Evolutionary conservation across 768 basidiomycete species (phyloP), one percentile per base, ranked within the genome.

Genomic region (Xerocomellus chrysenteron): DNA sequence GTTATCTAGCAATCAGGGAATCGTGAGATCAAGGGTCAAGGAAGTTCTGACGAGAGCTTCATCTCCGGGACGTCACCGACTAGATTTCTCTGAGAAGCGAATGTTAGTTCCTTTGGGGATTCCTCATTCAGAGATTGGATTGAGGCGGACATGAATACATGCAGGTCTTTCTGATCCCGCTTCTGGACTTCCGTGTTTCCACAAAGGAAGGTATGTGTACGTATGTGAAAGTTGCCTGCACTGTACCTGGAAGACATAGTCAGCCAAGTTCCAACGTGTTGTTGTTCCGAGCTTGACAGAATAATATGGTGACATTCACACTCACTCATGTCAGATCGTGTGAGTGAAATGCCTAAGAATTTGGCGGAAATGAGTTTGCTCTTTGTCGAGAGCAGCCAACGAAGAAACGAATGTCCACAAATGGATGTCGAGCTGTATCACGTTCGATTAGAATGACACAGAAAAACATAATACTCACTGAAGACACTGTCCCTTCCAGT

Each of bases 231-330:
- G 32, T 32, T 46, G 28, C 12, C n/a, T 33, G 49, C 33, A 14
- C n/a, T 28, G 59, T 54, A 28, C 47, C 56, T 61, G 50, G 32
- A 39, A 24, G 50, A 33, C 35, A 35, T 36, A 45, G 37, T 58
- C 13, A 44, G 37, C 30, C 49, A 37, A 42, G 35, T 21, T 44
- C 40, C 36, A 40, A 50, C 26, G 30, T 32, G 13, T 51, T 24
- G 39, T 52, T 21, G 17, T 37, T 33, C 16, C 16, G 50, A 49
- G 21, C 47, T 24, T 21, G 37, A 47, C 45, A 56, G 28, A 7
- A 13, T 35, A 46, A 47, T 42, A 41, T 16, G 24, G 36, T 46
- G 44, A 43, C 41, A 26, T 47, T 28, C 19, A 33, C 14, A 39
- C 33, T 32, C 39, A 24, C 39, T 41, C 42, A 41, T 50, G 44